phyloP scores from a whole-genome alignment of 139 green algal genomes.

The Tetradesmus obliquus region DNA sequence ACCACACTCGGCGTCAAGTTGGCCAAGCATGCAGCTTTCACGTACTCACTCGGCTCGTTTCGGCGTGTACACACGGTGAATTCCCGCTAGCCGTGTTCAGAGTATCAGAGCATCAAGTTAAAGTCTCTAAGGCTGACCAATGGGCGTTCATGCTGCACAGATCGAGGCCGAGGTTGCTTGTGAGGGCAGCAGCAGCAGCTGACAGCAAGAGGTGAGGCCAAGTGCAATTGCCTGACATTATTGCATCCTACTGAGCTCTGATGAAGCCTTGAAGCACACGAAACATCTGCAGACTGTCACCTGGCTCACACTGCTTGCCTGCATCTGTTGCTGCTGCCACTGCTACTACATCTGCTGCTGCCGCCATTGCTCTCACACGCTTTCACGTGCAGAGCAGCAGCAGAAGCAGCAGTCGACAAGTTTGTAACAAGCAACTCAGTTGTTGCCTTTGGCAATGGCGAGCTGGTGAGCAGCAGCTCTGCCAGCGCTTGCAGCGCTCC shows the following conservation, averaged over 20 bases:
- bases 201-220: constrained; percentile 26
- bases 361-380: neutral
- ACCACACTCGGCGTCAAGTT: neutral
- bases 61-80: neutral
- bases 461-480: constrained; percentile 42
- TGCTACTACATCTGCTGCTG: neutral
- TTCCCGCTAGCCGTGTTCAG: too few species aligned
- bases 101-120: neutral
- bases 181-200: constrained; percentile 13
- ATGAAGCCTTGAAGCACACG: neutral
- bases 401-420: constrained; percentile 46
- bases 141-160: neutral
- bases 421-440: constrained; percentile 47
- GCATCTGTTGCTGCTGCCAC: neutral
- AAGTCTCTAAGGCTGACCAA: neutral
- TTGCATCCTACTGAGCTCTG: neutral
- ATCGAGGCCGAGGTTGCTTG: neutral
- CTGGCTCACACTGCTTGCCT: neutral
- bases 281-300: neutral
- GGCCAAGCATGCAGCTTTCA: neutral
- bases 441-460: constrained; percentile 53
- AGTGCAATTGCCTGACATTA: neutral
- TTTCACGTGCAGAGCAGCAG: constrained; percentile 31
- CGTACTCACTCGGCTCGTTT: neutral
- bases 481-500: neutral